Base-by-base conservation (phyloP, 768 basidiomycete genomes). In the Galerina sulciceps region DNA sequence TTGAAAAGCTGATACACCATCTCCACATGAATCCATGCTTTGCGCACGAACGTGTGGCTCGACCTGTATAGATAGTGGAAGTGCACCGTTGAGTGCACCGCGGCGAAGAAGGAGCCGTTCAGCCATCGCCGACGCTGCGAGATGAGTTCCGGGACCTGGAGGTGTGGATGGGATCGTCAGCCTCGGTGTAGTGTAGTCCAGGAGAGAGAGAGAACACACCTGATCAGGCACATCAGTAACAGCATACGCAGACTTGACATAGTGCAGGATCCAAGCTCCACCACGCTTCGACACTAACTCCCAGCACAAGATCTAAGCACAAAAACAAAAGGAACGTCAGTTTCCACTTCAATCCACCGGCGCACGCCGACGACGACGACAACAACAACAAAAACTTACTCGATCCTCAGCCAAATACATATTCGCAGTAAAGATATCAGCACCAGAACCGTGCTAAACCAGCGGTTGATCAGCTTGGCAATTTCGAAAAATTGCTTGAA, bases 61-160 rank as follows among this genome's bases (percentile, higher is more conserved):
- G 91, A 93, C 22, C 96, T 87, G 72, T 99, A 99, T 40, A 99
- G 85, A 70, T 98, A 98, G 63, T 92, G 88, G 74, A 99, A 99
- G 71, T 99, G 93, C 63, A 95, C 81, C 4, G 87, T 91, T 57
- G 90, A 88, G 76, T 99, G 95, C 14, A 99, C 87, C 0, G 91
- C 93, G 10, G 96, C 97, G 73, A 99, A 99, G 86, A 99, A 99
- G 3, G 94, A 96, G 13, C 96, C 94, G 72, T 98, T 98, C 23
- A 99, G 82, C 96, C 96, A 99, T 40, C 96, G 89, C 37, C 96
- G 85, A 50, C 96, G 89, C 70, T 99, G 96, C 0, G 93, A 93
- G 66, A 99, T 94, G 60, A 99, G 76, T 71, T 98, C 96, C 0
- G 96, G 93, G 15, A 96, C 87, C 85, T 89, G 62, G 6, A 37